These are phyloP conservation scores for Cardamine chenopodiifolia DNA, from an alignment of 345 rosid species.

Conservation along the genomic window DNA sequence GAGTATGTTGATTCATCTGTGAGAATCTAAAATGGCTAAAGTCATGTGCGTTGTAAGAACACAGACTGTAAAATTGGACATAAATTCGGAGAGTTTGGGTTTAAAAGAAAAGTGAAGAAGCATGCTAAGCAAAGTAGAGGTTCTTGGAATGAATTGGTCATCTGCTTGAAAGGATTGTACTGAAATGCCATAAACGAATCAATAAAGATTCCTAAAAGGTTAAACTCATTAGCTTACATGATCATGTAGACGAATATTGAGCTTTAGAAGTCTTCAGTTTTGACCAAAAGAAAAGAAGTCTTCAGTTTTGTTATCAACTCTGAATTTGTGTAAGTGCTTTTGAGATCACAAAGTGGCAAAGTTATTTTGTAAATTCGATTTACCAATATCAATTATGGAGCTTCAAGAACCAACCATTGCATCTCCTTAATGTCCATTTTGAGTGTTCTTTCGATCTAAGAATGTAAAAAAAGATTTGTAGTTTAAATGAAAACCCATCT, in stretches of 20 bases:
- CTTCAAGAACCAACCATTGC: neutral
- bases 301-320: constrained; percentile 3
- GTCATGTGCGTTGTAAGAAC: constrained; percentile 50
- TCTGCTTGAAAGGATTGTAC: constrained; percentile 12
- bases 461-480: no score
- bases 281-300: no score
- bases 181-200: constrained; percentile 2
- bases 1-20: constrained; percentile 48
- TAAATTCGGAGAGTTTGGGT: constrained; percentile 57
- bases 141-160: neutral
- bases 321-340: neutral
- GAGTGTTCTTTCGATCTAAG: constrained; percentile 7
- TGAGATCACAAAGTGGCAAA: neutral
- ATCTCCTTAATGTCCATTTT: constrained; percentile 21
- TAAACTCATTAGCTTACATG: constrained; percentile 7
- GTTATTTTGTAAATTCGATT: neutral
- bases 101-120: constrained; percentile 46
- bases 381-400: neutral
- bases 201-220: neutral
- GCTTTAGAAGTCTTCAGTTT: no score
- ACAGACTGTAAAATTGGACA: constrained; percentile 54
- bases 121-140: constrained; percentile 35
- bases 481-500: constrained; percentile 1
- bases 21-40: constrained; percentile 55
- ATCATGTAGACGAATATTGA: constrained; percentile 4